Evolutionary conservation across 257 asterid genomes (phyloP).

Genomic region (Jacaranda mimosifolia): DNA sequence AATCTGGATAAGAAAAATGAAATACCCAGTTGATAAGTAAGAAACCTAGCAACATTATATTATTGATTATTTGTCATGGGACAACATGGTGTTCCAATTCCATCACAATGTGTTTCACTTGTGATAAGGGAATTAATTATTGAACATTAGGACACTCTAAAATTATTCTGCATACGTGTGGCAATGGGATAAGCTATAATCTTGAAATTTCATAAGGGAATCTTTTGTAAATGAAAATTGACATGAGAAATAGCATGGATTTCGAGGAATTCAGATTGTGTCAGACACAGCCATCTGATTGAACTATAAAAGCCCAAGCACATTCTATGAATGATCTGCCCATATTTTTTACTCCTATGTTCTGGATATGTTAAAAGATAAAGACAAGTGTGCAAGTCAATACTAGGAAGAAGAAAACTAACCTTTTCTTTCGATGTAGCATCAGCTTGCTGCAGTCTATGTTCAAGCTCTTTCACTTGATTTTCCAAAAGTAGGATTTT

Average conservation of each 20-base stretch:
- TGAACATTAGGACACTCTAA: too few relatives aligned
- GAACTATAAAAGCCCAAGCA: not conserved
- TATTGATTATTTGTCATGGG: too few relatives aligned
- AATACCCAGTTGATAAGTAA: too few relatives aligned
- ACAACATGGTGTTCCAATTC: too few relatives aligned
- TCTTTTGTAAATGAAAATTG: too few relatives aligned
- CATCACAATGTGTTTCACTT: too few relatives aligned
- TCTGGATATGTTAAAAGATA: not conserved
- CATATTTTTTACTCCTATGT: not conserved
- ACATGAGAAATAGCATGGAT: not conserved
- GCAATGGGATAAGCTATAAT: too few relatives aligned
- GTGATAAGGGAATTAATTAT: too few relatives aligned
- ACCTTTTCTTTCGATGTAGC: slow-evolving; percentile 66
- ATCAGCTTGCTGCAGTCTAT: slow-evolving; percentile 55
- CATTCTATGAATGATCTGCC: not conserved
- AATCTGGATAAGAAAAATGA: too few relatives aligned
- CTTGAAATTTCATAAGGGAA: not conserved
- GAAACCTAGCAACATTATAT: too few relatives aligned
- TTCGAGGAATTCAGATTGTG: not conserved
- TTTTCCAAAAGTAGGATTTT: slow-evolving; percentile 49
- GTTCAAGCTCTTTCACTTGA: slow-evolving; percentile 54
- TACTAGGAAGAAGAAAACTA: slow-evolving; percentile 2
- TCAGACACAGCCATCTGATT: too few relatives aligned
- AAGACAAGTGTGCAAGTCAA: not conserved
- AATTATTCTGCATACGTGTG: too few relatives aligned